Conservation (phyloP, 129 eudicot species). For the Flaveria ramosissima region DNA sequence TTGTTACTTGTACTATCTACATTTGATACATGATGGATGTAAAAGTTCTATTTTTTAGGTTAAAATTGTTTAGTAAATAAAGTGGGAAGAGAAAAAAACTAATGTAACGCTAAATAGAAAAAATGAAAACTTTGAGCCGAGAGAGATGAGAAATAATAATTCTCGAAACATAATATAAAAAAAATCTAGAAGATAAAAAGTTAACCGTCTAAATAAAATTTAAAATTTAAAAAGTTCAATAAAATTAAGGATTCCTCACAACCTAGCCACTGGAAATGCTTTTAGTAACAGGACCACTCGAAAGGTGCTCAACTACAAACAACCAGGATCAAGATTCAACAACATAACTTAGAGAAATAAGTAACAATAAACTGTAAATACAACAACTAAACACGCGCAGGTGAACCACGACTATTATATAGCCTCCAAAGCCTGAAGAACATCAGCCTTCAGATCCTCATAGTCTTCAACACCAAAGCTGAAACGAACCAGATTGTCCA, state of each 20-base stretch:
- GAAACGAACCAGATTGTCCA: conserved; percentile 79
- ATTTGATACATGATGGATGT: too few relatives aligned
- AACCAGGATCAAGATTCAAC: conserved; percentile 2
- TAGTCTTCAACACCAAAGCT: conserved; percentile 81
- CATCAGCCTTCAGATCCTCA: conserved; percentile 66
- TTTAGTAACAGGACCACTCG: background rate
- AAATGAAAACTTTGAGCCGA: too few relatives aligned
- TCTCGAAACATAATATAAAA: too few relatives aligned
- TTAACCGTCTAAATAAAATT: too few relatives aligned
- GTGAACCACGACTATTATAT: background rate
- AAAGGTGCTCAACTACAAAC: conserved; percentile 4
- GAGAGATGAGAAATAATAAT: too few relatives aligned
- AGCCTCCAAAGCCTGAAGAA: conserved; percentile 71
- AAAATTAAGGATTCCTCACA: background rate
- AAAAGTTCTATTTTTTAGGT: too few relatives aligned
- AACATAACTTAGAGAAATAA: background rate
- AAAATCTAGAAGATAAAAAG: too few relatives aligned
- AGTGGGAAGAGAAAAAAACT: too few relatives aligned
- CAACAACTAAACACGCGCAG: background rate
- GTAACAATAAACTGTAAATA: background rate
- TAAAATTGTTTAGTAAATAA: too few relatives aligned
- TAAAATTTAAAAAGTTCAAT: background rate
- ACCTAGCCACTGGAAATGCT: too few relatives aligned
- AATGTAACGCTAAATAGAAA: too few relatives aligned
- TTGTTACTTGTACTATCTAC: too few relatives aligned